Percentiles rank a stretch among this genome's conserved stretches.
Conservation (phyloP, 75 land plant genomes). For the Larix kaempferi region DNA sequence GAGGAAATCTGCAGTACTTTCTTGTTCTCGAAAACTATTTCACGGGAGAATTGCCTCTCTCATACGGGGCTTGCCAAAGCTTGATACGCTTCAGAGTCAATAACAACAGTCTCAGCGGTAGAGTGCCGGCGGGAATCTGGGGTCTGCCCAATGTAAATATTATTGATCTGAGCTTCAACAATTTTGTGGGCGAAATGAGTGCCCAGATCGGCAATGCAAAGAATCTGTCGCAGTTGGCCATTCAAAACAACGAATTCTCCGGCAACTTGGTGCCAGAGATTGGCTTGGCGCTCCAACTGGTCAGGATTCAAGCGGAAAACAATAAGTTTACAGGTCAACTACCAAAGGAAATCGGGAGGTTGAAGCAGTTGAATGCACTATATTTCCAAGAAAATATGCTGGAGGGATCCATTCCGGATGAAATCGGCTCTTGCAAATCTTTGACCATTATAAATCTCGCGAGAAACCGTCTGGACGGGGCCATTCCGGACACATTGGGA, state of each 20-base stretch:
- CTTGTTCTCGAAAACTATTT: slow-evolving; percentile 51
- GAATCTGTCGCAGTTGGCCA: slow-evolving; percentile 52
- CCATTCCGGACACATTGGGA: slow-evolving; percentile 60
- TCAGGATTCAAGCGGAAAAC: slow-evolving; percentile 58
- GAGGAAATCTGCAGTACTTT: slow-evolving; percentile 49
- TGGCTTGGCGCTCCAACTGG: slow-evolving; percentile 33
- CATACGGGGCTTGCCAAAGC: slow-evolving; percentile 34
- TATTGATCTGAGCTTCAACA: slow-evolving; percentile 51
- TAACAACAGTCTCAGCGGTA: slow-evolving; percentile 45
- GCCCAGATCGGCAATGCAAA: slow-evolving; percentile 47
- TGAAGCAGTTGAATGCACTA: slow-evolving; percentile 36
- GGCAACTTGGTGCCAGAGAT: slow-evolving; percentile 47
- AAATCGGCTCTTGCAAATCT: slow-evolving; percentile 41
- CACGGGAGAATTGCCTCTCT: slow-evolving; percentile 47
- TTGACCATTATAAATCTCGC: slow-evolving; percentile 62
- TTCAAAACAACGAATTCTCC: slow-evolving; percentile 37
- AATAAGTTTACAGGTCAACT: slow-evolving; percentile 58
- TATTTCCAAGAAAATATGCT: slow-evolving; percentile 51
- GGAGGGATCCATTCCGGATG: slow-evolving; percentile 58
- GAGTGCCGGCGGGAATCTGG: slow-evolving; percentile 49
- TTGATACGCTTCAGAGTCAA: slow-evolving; percentile 62
- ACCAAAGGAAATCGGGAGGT: slow-evolving; percentile 47
- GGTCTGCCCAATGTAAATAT: slow-evolving; percentile 57
- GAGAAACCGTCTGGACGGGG: slow-evolving; percentile 61
- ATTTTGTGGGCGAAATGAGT: slow-evolving; percentile 48